Base-by-base conservation (phyloP, 179 eudicot genomes). In the Pouteria campechiana region DNA sequence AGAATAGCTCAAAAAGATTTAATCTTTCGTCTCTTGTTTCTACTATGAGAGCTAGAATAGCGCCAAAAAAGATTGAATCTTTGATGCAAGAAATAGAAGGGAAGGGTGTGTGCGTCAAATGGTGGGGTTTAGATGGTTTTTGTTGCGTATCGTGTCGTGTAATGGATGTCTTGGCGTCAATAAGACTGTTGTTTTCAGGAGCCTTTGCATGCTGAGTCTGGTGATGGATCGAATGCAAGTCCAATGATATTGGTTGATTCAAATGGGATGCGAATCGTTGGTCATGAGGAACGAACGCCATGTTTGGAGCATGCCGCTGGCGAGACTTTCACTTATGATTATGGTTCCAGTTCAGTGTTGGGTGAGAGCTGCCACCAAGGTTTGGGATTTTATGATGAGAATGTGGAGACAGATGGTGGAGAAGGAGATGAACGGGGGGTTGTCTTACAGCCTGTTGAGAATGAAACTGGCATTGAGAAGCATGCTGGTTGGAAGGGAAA, bases 301-400 rank as follows among this genome's bases (percentile, higher is more conserved):
- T 56, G 57, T 41, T 48, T 27, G 50, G 69, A 52, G 30, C 25
- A 61, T 37, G 47, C 55, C 39, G 55, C 32, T 31, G 66, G 53
- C 29, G 62, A 75, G 30, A n/a, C n/a, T n/a, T 79, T 72, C 52
- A 39, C 34, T 20, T 82, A 86, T 25, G 72, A 71, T 17, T 85
- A 70, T 38, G 57, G 55, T 41, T 57, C 94, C 20, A 68, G 41
- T 39, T 79, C 79, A 64, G 63, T 71, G 37, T 60, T 79, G 65
- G 96, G 70, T 28, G 94, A 73, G 38, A 68, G 63, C 48, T 56
- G 79, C 25, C 89, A 72, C 44, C 59, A 61, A 60, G 97, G 97
- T 29, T 62, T 89, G 64, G 95, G 95, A 22, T 90, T 85, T 58
- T 25, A 61, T 45, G 68, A 56, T 37, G 60, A 59, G 42, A 41